Conservation (phyloP, 306 rosid species). For the Vicia faba region DNA sequence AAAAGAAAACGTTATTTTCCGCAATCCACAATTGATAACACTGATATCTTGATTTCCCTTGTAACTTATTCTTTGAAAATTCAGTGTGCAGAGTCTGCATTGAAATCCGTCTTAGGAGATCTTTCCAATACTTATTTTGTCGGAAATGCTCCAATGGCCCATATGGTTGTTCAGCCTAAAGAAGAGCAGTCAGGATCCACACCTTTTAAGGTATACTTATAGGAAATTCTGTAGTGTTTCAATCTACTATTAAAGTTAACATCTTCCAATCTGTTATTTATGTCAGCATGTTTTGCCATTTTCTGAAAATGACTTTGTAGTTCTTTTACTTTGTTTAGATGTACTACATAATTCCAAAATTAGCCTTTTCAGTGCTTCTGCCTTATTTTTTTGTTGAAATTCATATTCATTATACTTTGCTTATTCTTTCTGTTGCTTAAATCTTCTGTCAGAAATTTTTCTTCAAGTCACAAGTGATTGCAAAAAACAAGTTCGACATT, state of each 20-base stretch:
- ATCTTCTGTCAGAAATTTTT: slow-evolving; percentile 65
- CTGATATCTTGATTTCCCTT: background rate
- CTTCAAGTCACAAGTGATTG: slow-evolving; percentile 90
- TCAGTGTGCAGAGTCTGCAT: slow-evolving; percentile 91
- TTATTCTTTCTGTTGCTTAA: slow-evolving; percentile 26
- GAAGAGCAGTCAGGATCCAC: slow-evolving; percentile 47
- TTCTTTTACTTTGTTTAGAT: too few species aligned
- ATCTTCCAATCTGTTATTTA: too few species aligned
- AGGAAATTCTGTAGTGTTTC: too few species aligned
- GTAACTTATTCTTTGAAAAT: slow-evolving; percentile 24
- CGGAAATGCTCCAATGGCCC: slow-evolving; percentile 96
- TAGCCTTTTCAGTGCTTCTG: too few species aligned
- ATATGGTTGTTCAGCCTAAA: slow-evolving; percentile 59
- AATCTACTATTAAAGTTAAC: too few species aligned
- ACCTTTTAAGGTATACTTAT: slow-evolving; percentile 61
- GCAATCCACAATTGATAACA: background rate
- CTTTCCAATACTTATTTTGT: slow-evolving; percentile 85
- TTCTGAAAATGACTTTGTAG: too few species aligned
- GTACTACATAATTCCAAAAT: too few species aligned
- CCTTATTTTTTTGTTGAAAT: slow-evolving; percentile 23
- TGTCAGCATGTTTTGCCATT: too few species aligned
- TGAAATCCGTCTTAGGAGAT: slow-evolving; percentile 75
- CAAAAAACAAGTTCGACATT: slow-evolving; percentile 60
- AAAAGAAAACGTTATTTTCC: background rate
- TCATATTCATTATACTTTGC: slow-evolving; percentile 31